A percentile compares a stretch with the other conserved stretches of the same genome.
These are phyloP conservation scores for Starmerella stellata DNA, from an alignment of 805 yeast species.

Conservation along the genomic window DNA sequence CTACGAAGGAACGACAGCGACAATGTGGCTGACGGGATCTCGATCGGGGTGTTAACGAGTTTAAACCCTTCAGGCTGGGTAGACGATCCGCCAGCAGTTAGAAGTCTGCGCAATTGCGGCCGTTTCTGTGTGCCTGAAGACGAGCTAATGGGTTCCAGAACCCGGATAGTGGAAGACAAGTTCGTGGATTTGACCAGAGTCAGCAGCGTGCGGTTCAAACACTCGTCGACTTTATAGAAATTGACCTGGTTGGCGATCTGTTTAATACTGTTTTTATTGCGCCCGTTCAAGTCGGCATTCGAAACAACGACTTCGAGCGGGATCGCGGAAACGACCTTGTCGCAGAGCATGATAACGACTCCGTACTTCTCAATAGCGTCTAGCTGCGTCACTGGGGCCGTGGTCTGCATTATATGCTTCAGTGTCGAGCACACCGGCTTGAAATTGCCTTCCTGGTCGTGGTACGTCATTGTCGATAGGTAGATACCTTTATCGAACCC, in stretches of 20 bases:
- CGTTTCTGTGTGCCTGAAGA: slow-evolving; percentile 18
- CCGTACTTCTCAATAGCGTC: slow-evolving; percentile 86
- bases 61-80: slow-evolving; percentile 38
- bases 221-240: slow-evolving; percentile 82
- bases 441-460: slow-evolving; percentile 30
- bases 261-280: slow-evolving; percentile 40
- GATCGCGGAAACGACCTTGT: slow-evolving; percentile 63
- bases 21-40: slow-evolving; percentile 75
- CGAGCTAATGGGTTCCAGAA: slow-evolving; percentile 67
- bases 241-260: slow-evolving; percentile 74
- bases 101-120: slow-evolving; percentile 26
- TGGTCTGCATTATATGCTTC: slow-evolving; percentile 50
- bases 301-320: slow-evolving; percentile 40
- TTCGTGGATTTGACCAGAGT: slow-evolving; percentile 77
- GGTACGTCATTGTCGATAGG: slow-evolving; percentile 51
- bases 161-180: slow-evolving; percentile 55
- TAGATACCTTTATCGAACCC: slow-evolving; percentile 88
- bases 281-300: slow-evolving; percentile 25
- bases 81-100: slow-evolving; percentile 24
- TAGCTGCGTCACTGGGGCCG: slow-evolving; percentile 58
- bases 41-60: slow-evolving; percentile 51
- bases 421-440: slow-evolving; percentile 29
- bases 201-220: slow-evolving; percentile 71
- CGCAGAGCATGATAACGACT: slow-evolving; percentile 61
- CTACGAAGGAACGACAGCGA: slow-evolving; percentile 79